Conservation (phyloP, 2,329 filamentous ascomycete species). For the Akanthomyces lecanii region DNA sequence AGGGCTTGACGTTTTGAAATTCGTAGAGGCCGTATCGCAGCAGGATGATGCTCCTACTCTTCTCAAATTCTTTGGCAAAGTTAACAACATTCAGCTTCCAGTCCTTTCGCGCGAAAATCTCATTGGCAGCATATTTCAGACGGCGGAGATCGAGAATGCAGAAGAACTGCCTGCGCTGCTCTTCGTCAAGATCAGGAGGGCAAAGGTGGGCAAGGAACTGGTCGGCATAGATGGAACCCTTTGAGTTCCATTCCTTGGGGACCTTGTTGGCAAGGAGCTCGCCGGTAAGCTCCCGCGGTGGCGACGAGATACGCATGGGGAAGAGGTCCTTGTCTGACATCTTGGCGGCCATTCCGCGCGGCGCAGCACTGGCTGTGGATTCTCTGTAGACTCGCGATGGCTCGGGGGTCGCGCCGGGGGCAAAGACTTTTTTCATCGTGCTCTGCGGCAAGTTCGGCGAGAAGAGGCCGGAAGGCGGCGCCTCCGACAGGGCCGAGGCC, state of each 20-base stretch:
- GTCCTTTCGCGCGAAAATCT: constrained; percentile 57
- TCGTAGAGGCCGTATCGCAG: constrained; percentile 59
- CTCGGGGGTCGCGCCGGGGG: constrained; percentile 42
- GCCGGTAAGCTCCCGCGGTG: constrained; percentile 52
- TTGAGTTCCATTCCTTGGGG: constrained; percentile 47
- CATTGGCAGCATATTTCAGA: constrained; percentile 57
- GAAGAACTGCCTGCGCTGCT: constrained; percentile 59
- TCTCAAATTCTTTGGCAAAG: constrained; percentile 62
- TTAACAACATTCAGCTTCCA: constrained; percentile 61
- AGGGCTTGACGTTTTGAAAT: constrained; percentile 59
- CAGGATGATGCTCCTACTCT: constrained; percentile 58
- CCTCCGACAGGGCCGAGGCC: constrained; percentile 34
- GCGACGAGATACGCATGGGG: constrained; percentile 54
- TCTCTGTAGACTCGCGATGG: constrained; percentile 40
- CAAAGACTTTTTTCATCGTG: constrained; percentile 46
- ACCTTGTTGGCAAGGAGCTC: constrained; percentile 51
- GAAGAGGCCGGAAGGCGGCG: constrained; percentile 34
- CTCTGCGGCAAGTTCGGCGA: constrained; percentile 43
- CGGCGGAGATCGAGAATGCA: constrained; percentile 59
- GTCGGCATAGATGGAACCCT: constrained; percentile 56
- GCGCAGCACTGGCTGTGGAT: constrained; percentile 43
- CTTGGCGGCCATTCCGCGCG: constrained; percentile 47
- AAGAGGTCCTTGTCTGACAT: constrained; percentile 50
- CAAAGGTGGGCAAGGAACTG: constrained; percentile 56
- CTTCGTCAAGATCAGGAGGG: constrained; percentile 53